Evolutionary conservation across 208 protist genomes (phyloP).

Genomic region (Crithidia expoeki): DNA sequence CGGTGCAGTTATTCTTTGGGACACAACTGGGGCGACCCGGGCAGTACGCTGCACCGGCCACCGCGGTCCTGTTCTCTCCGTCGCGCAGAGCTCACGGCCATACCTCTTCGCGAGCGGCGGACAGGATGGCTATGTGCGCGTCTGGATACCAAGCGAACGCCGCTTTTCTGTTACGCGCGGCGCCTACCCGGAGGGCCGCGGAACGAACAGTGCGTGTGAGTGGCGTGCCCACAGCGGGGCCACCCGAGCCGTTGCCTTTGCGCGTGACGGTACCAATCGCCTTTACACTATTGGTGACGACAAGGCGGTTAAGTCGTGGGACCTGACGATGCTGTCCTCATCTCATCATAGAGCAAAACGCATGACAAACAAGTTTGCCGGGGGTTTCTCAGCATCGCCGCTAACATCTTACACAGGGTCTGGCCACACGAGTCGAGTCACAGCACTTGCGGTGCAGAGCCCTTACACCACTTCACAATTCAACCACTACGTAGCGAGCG

Average conservation of each 20-base stretch:
- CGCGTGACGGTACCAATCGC: conserved; percentile 57
- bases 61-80: conserved; percentile 73
- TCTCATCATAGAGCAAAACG: conserved; percentile 11
- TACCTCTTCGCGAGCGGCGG: conserved; percentile 73
- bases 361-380: conserved; percentile 51
- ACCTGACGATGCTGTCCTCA: conserved; percentile 38
- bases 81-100: conserved; percentile 49
- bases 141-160: conserved; percentile 75
- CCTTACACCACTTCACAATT: conserved; percentile 20
- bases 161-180: conserved; percentile 37
- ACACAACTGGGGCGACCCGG: conserved; percentile 62
- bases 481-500: conserved; percentile 72
- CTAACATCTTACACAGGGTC: conserved; percentile 3
- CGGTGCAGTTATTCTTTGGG: conserved; percentile 88
- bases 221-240: conserved; percentile 73
- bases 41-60: conserved; percentile 82
- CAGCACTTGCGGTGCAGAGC: conserved; percentile 60
- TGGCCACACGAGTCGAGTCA: conserved; percentile 88
- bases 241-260: conserved; percentile 69
- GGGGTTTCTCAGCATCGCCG: conserved; percentile 36
- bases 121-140: conserved; percentile 82
- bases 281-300: conserved; percentile 86
- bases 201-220: conserved; percentile 23
- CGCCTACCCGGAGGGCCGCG: conserved; percentile 5
- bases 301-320: conserved; percentile 88